Evolutionary conservation across 495 filamentous ascomycete species (phyloP), one percentile per base, ranked within the genome.

Genomic region (Hypoxylon cercidicola): DNA sequence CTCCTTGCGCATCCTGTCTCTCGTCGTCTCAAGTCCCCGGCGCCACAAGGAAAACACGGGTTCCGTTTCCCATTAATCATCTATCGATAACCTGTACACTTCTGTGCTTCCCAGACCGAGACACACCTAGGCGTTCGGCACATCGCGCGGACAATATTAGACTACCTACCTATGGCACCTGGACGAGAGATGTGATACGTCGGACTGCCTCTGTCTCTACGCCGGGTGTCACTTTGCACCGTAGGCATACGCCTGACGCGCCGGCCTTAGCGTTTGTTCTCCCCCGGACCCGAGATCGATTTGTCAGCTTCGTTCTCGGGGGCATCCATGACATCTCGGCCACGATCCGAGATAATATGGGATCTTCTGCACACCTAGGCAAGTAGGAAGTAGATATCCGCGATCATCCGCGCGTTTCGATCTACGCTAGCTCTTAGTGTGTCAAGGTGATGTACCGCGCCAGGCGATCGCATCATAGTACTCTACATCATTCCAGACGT

Each of bases 121-220:
- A 43, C 40, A 43, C 4, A 1, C 7, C 15, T 16, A 16, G 30
- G 8, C 30, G 30, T 10, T 43, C 40, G 40, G 40, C 40, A 43
- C 40, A 43, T 43, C 40, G 16, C 5, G 40, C 40, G 40, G 40
- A 43, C 40, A 43, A 18, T 43, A 43, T 20, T 18, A 18, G 16
- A 43, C 8, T 43, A 16, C 37, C 25, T 32, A 32, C 30, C 4
- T 32, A 32, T 18, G 40, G 9, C 40, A 19, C 16, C 5, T 3
- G 6, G 16, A 7, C 1, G 40, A 43, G 40, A 20, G 16, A 18
- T 11, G 40, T 43, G 16, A 43, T 43, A 43, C 40, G 40, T 20
- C 16, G 16, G 16, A 43, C 40, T 19, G 20, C 16, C 40, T 43
- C 15, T n/a, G 40, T 43, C 40, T 43, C 40, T 43, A 20, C 40